These are phyloP conservation scores for Thelonectria rubi DNA, from an alignment of 2,329 filamentous ascomycete species.

Conservation along the genomic window DNA sequence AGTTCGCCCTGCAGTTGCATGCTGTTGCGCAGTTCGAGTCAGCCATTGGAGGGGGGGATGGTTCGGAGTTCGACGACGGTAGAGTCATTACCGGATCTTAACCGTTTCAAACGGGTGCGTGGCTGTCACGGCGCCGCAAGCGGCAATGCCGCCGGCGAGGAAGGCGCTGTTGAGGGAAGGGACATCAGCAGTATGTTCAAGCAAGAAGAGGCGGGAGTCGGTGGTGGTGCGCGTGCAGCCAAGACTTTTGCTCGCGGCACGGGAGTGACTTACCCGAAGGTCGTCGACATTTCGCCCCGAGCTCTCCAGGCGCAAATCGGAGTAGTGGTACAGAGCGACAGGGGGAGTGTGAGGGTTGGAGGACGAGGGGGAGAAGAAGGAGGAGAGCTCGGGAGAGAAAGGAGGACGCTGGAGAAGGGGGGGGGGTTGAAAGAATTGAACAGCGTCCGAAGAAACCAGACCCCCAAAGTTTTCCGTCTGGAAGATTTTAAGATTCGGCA, in stretches of 20 bases:
- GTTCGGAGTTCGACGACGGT: neutral
- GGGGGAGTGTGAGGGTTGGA: too few species aligned
- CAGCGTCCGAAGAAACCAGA: constrained; percentile 1
- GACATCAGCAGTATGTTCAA: constrained; percentile 20
- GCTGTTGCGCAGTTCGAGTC: constrained; percentile 53
- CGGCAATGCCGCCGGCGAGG: constrained; percentile 94
- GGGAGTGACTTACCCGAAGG: constrained; percentile 47
- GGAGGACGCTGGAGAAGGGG: constrained; percentile 17
- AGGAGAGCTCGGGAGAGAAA: constrained; percentile 37
- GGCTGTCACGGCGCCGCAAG: constrained; percentile 95
- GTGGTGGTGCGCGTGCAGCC: neutral
- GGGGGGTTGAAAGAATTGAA: constrained; percentile 3
- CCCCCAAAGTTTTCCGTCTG: constrained; percentile 7
- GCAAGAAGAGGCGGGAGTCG: neutral
- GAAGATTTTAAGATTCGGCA: constrained; percentile 6
- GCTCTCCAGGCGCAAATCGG: constrained; percentile 35
- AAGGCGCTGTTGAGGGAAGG: constrained; percentile 71
- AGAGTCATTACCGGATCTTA: constrained; percentile 82
- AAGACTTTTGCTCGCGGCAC: neutral
- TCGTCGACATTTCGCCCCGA: constrained; percentile 40
- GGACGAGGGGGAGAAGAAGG: constrained; percentile 13
- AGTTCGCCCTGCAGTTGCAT: constrained; percentile 97
- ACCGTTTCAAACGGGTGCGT: constrained; percentile 99
- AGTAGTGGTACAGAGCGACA: constrained; percentile 1
- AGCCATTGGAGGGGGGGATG: constrained; percentile 5